phyloP scores from a whole-genome alignment of 2,329 filamentous ascomycete species.

The Alternaria ethzedia region DNA sequence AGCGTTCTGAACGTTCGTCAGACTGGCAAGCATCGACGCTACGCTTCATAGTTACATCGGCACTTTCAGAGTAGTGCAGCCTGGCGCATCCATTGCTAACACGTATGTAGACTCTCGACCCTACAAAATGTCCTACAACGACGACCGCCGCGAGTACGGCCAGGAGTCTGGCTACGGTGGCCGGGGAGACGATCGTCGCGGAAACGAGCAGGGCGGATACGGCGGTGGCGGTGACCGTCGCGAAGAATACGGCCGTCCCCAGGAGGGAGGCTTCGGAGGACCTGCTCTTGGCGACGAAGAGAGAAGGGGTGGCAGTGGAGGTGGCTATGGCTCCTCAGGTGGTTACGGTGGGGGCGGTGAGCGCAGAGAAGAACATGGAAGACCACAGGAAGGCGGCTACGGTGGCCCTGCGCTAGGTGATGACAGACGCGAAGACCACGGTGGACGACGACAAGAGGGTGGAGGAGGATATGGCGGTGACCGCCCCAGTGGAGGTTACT shows the following conservation, averaged over 20 bases:
- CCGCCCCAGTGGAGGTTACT: constrained; percentile 1
- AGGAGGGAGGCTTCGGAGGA: constrained; percentile 20
- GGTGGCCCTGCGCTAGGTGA: constrained; percentile 3
- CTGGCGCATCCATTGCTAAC: background rate
- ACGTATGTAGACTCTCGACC: background rate
- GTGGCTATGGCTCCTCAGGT: constrained; percentile 8
- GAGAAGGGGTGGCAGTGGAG: constrained; percentile 9
- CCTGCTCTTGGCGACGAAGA: constrained; percentile 14
- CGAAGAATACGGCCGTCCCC: constrained; percentile 24
- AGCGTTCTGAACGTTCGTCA: background rate
- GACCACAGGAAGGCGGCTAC: constrained; percentile 10
- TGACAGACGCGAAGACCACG: constrained; percentile 13
- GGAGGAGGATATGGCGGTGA: constrained; percentile 1
- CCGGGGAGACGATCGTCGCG: constrained; percentile 22
- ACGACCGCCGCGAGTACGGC: constrained; percentile 24
- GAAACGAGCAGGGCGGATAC: constrained; percentile 18
- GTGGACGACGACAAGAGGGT: constrained; percentile 15
- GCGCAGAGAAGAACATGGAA: constrained; percentile 16
- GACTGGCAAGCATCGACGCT: background rate
- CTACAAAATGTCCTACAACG: constrained; percentile 34
- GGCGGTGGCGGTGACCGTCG: constrained; percentile 23
- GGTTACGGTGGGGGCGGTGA: constrained; percentile 12
- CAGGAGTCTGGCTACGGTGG: constrained; percentile 17
- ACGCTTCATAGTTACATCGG: background rate
- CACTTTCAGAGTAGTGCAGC: background rate